These are phyloP conservation scores for Lathyrus aphaca DNA, from an alignment of 306 rosid genomes.

Conservation along the genomic window DNA sequence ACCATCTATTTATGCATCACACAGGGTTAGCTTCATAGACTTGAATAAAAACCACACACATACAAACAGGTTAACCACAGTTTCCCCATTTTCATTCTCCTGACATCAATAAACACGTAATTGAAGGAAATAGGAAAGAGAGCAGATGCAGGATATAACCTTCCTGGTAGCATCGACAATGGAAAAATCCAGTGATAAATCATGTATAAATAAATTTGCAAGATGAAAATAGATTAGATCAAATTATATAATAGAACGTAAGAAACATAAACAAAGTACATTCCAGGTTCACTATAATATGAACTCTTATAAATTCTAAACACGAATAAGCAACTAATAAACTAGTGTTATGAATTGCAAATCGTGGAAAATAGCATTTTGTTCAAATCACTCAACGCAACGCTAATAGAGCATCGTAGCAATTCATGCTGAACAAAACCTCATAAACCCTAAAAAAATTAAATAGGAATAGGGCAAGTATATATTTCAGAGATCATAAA, in stretches of 20 bases:
- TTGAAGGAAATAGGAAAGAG: not conserved
- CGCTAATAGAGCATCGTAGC: too few species aligned
- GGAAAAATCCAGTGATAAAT: not conserved
- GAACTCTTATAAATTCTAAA: not conserved
- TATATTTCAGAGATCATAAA: too few species aligned
- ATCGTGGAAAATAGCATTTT: not conserved
- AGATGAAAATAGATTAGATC: not conserved
- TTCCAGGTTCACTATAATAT: not conserved
- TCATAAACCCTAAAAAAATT: not conserved
- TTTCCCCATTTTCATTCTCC: not conserved
- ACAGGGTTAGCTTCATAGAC: not conserved
- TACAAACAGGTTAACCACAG: not conserved
- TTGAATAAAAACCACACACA: not conserved
- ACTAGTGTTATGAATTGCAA: not conserved
- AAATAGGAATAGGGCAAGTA: too few species aligned
- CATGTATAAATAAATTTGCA: not conserved
- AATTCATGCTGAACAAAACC: too few species aligned
- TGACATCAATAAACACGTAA: not conserved
- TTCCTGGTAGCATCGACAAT: not conserved
- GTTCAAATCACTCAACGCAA: too few species aligned
- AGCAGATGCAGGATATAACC: not conserved
- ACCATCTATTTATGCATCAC: slow-evolving; percentile 55
- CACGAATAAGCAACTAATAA: too few species aligned
- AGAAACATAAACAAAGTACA: not conserved
- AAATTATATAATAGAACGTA: not conserved